phyloP scores from a whole-genome alignment of 352 stramenopile species.

The Phytopythium chamaehyphon region DNA sequence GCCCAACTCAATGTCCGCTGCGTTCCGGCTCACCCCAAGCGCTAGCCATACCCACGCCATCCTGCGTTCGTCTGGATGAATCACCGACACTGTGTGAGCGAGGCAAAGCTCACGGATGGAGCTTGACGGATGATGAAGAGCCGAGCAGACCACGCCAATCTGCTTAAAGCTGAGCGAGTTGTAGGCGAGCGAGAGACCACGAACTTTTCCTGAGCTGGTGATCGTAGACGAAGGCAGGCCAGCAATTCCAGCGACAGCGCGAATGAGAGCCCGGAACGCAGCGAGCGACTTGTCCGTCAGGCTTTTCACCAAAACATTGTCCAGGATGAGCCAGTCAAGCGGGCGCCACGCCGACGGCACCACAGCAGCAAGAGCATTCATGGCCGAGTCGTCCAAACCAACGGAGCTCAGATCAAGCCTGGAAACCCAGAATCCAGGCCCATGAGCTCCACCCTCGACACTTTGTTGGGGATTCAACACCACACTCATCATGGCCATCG shows the following conservation, averaged over 20 bases:
- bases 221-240: too few relatives aligned
- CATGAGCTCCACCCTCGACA: neutral
- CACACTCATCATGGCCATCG: constrained; percentile 13
- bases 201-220: constrained; percentile 10
- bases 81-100: neutral
- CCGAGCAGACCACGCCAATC: constrained; percentile 27
- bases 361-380: constrained; percentile 13
- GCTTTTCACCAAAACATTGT: constrained; percentile 6
- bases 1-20: neutral
- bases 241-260: constrained; percentile 14
- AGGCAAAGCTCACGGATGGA: constrained; percentile 3
- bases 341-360: constrained; percentile 8
- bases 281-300: too few relatives aligned
- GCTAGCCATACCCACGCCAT: constrained; percentile 5
- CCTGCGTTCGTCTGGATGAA: neutral
- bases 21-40: neutral
- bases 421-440: constrained; percentile 13
- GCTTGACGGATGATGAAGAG: constrained; percentile 8
- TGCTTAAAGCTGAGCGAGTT: constrained; percentile 26
- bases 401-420: constrained; percentile 30
- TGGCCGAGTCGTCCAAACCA: constrained; percentile 12
- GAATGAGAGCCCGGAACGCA: constrained; percentile 25
- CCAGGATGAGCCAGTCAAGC: constrained; percentile 23
- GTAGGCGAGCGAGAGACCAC: constrained; percentile 23
- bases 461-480: neutral